Evolutionary conservation across 352 stramenopile species (phyloP).

Genomic region (Phytophthora rubi): DNA sequence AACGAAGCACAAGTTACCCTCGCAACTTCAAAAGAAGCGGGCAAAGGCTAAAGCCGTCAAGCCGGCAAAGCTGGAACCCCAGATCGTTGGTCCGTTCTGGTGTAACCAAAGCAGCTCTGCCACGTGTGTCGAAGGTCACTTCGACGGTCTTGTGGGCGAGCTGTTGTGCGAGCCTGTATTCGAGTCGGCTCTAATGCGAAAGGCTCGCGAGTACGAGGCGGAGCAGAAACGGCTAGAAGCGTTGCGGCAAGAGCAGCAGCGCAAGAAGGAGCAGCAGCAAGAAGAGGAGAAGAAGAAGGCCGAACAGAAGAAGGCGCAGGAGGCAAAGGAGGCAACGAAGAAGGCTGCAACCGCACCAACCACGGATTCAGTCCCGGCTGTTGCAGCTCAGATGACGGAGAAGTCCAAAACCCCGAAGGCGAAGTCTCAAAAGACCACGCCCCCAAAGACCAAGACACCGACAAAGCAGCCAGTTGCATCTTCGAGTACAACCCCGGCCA

Average conservation of each 20-base stretch:
- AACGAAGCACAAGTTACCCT: constrained; percentile 60
- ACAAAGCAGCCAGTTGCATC: constrained; percentile 5
- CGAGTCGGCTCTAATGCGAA: constrained; percentile 57
- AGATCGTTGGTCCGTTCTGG: constrained; percentile 67
- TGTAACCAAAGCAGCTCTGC: constrained; percentile 7
- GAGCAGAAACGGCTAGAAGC: constrained; percentile 43
- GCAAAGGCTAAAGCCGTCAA: constrained; percentile 65
- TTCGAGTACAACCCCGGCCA: neutral
- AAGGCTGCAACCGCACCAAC: neutral
- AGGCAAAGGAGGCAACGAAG: neutral
- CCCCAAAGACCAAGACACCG: constrained; percentile 20
- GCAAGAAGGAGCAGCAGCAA: constrained; percentile 37
- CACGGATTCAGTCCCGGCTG: neutral
- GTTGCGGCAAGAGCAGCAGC: constrained; percentile 32
- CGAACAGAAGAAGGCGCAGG: constrained; percentile 25
- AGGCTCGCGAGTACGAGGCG: constrained; percentile 51
- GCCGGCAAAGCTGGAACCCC: constrained; percentile 67
- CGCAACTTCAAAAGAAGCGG: constrained; percentile 60
- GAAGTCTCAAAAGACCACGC: neutral
- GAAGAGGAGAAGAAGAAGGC: constrained; percentile 31
- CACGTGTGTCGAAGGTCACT: constrained; percentile 17
- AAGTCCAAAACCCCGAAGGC: constrained; percentile 5
- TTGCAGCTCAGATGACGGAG: neutral
- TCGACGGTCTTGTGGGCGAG: constrained; percentile 33
- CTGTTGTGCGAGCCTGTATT: constrained; percentile 45